phyloP scores from a whole-genome alignment of 345 rosid species.

The Sisymbrium irio region DNA sequence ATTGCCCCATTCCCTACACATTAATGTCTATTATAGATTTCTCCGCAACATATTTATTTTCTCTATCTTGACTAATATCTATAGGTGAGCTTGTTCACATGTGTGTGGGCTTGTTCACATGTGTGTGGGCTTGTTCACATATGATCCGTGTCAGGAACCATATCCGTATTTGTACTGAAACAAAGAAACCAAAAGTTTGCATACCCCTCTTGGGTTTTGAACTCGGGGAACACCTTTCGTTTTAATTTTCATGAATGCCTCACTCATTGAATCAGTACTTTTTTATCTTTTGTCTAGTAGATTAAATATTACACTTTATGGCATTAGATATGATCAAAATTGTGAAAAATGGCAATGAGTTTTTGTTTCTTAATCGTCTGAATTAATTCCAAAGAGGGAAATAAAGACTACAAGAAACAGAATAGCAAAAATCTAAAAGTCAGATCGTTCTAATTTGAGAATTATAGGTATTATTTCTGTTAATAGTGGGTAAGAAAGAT shows the following conservation, averaged over 20 bases:
- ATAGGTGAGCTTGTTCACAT: background rate
- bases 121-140: background rate
- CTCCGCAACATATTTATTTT: background rate
- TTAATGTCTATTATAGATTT: background rate
- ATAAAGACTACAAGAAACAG: background rate
- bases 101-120: background rate
- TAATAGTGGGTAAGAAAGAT: background rate
- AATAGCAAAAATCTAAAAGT: background rate
- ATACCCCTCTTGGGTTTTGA: conserved; percentile 25
- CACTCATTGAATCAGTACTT: conserved; percentile 6
- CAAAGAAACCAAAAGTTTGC: conserved; percentile 25
- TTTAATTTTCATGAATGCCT: background rate
- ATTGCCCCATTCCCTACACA: background rate
- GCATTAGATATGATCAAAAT: background rate
- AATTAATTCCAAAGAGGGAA: background rate
- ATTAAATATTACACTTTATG: background rate
- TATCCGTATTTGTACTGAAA: conserved; percentile 1
- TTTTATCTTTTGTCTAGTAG: background rate
- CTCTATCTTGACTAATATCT: background rate
- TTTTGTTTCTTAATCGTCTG: background rate
- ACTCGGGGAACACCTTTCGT: conserved; percentile 20
- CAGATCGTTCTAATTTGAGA: background rate
- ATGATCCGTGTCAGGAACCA: conserved; percentile 7
- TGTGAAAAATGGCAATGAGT: background rate
- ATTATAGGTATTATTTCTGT: background rate